Percentiles rank a stretch among this genome's conserved stretches.
phyloP scores from a whole-genome alignment of 176 grass and related monocot species.

The Lolium multiflorum region DNA sequence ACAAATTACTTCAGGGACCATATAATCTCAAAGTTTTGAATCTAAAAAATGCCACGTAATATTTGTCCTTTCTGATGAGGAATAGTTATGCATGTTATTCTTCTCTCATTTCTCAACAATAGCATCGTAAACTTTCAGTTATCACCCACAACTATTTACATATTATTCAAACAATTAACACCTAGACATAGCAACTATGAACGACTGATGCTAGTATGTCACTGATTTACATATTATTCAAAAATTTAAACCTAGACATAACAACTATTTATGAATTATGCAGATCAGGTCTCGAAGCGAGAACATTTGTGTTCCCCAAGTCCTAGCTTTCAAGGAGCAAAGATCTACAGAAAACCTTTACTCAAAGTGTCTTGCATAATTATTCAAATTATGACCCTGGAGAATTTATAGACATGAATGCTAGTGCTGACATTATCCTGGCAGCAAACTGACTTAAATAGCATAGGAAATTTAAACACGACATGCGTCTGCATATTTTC shows the following conservation, averaged over 20 bases:
- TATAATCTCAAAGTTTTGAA: no score
- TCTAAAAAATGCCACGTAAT: no score
- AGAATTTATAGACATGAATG: constrained; percentile 13
- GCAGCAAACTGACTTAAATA: neutral
- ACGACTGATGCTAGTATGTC: constrained; percentile 34
- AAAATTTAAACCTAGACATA: constrained; percentile 31
- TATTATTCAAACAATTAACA: no score
- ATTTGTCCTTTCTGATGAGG: no score
- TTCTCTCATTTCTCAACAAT: no score
- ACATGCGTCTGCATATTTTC: neutral
- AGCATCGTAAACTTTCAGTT: no score
- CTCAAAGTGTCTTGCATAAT: constrained; percentile 11
- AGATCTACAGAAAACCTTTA: neutral
- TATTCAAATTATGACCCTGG: constrained; percentile 36
- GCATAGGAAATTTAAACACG: neutral
- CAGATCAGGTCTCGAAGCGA: constrained; percentile 8
- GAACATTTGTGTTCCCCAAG: constrained; percentile 12
- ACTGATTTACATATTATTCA: constrained; percentile 30
- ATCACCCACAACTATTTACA: no score
- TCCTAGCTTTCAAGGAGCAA: neutral
- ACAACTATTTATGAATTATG: constrained; percentile 25
- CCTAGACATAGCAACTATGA: neutral
- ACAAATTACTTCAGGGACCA: no score
- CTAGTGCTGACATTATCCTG: constrained; percentile 25
- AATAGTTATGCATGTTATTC: no score